phyloP scores from a whole-genome alignment of 106 monocot species.

The Triglochin maritima region DNA sequence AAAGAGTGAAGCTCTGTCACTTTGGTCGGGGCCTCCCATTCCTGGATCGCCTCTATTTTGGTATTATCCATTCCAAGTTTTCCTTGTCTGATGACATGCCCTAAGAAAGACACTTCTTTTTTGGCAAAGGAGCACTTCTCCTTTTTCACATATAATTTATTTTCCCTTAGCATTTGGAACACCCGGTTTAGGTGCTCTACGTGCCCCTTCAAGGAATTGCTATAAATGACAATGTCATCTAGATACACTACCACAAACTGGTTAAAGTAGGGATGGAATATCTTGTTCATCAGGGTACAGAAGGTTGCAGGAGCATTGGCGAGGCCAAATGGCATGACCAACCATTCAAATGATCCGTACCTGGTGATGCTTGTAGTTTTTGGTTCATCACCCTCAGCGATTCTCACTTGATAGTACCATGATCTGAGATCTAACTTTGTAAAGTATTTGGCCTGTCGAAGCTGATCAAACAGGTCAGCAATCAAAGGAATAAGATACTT shows the following conservation, averaged over 20 bases:
- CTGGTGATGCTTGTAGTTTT: not conserved
- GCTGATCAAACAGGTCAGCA: constrained; percentile 1
- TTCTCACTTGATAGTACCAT: not conserved
- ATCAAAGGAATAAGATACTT: not conserved
- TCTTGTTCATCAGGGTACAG: constrained; percentile 3
- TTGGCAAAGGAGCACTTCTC: not conserved
- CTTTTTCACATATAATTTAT: no score
- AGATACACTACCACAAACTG: not conserved
- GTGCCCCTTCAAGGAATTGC: not conserved
- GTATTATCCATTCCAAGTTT: not conserved
- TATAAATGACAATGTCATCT: not conserved
- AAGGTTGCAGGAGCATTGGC: constrained; percentile 1
- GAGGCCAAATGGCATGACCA: not conserved
- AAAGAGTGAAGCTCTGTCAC: not conserved
- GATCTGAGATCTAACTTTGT: no score
- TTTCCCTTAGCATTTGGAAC: no score
- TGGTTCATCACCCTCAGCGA: not conserved
- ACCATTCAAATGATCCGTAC: not conserved
- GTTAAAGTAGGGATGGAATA: not conserved
- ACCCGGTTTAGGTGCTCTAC: no score
- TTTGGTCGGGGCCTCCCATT: not conserved
- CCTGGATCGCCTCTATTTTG: not conserved
- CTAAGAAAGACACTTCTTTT: not conserved
- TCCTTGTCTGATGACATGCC: not conserved
- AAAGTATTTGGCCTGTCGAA: not conserved